phyloP scores from a whole-genome alignment of 257 asterid genomes.

The Forsythia suspensa region DNA sequence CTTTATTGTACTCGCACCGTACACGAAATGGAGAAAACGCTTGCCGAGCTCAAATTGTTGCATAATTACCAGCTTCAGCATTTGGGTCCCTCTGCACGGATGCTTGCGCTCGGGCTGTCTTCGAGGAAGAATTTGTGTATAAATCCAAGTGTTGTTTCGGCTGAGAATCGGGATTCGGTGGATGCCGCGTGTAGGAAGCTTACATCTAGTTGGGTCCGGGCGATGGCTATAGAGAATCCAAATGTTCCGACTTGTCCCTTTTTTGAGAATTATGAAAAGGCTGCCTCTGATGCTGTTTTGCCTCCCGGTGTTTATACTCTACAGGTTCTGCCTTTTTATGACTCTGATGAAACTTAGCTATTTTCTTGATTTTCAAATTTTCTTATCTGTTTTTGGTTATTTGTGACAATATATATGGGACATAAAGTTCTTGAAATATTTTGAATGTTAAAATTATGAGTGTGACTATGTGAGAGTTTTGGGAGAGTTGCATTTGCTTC shows the following conservation, averaged over 20 bases:
- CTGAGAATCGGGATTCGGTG: constrained; percentile 93
- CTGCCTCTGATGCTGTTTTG: constrained; percentile 73
- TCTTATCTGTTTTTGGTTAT: not conserved
- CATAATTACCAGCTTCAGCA: constrained; percentile 74
- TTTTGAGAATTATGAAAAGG: constrained; percentile 77
- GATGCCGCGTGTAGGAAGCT: constrained; percentile 95
- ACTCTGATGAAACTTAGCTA: not conserved
- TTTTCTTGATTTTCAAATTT: not conserved
- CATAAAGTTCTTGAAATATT: not conserved
- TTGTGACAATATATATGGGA: not conserved
- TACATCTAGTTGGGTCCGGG: constrained; percentile 94
- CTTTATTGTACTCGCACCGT: constrained; percentile 95
- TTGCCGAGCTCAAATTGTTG: constrained; percentile 75
- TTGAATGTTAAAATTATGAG: not conserved
- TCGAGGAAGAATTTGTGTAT: constrained; percentile 95
- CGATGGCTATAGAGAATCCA: constrained; percentile 69
- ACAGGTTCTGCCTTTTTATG: constrained; percentile 53
- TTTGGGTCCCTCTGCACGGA: constrained; percentile 63
- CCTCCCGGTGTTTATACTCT: constrained; percentile 95
- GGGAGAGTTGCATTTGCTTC: constrained; percentile 2
- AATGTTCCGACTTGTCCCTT: constrained; percentile 70
- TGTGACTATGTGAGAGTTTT: not conserved
- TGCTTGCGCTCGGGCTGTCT: constrained; percentile 82
- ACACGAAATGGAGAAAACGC: constrained; percentile 99
- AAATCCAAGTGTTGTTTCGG: constrained; percentile 78